These are phyloP conservation scores for Karstenula rhodostoma DNA, from an alignment of 2,329 filamentous ascomycete species.

Conservation along the genomic window DNA sequence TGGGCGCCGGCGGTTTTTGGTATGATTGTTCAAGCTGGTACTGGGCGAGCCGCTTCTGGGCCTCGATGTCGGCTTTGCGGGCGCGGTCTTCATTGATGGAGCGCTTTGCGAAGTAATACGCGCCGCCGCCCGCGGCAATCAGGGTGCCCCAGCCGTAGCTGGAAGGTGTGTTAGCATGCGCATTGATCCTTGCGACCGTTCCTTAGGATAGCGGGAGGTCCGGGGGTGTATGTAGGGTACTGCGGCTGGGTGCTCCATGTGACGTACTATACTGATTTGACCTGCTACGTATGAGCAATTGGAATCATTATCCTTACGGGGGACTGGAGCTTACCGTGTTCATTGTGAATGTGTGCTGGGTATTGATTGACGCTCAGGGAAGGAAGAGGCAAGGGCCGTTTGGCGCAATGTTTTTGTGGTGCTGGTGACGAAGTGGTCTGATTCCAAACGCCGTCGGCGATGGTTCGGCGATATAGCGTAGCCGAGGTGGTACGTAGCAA, in stretches of 20 bases:
- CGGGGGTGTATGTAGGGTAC: background rate
- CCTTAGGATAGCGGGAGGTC: background rate
- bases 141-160: constrained; percentile 94
- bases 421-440: constrained; percentile 42
- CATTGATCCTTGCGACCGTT: background rate
- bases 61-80: constrained; percentile 66
- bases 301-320: background rate
- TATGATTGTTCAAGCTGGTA: constrained; percentile 42
- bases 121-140: constrained; percentile 82
- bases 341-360: constrained; percentile 45
- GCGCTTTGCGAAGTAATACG: constrained; percentile 95
- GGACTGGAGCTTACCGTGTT: constrained; percentile 58
- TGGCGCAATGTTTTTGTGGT: constrained; percentile 23
- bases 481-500: background rate
- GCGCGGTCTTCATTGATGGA: constrained; percentile 92
- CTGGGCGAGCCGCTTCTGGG: constrained; percentile 40
- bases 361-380: constrained; percentile 11
- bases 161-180: constrained; percentile 5
- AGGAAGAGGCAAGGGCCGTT: constrained; percentile 14
- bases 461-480: constrained; percentile 24
- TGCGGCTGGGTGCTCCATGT: constrained; percentile 10
- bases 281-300: constrained; percentile 49
- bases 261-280: constrained; percentile 67
- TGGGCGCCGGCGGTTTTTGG: constrained; percentile 21
- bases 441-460: constrained; percentile 25